Percentiles rank a stretch among this genome's conserved stretches.
Conservation (phyloP, 148 eudicot species). For the Chenopodium album region DNA sequence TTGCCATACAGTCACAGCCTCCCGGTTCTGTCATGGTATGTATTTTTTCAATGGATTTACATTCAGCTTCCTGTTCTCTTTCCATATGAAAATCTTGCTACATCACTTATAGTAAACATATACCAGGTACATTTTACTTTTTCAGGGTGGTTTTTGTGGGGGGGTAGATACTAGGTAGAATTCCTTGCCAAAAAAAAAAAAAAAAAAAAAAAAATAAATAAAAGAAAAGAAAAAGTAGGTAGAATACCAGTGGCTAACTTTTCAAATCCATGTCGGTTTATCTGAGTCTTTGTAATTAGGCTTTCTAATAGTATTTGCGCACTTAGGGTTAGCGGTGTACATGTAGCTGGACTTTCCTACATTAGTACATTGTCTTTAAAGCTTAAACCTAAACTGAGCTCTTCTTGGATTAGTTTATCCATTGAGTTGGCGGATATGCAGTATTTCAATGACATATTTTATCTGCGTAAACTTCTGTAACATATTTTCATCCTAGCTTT, state of each 20-base stretch:
- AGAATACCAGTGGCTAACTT: background rate
- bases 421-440: background rate
- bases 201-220: no score
- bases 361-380: background rate
- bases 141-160: no score
- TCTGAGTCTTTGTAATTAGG: background rate
- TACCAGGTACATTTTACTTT: no score
- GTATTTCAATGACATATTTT: background rate
- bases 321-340: background rate
- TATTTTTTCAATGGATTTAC: background rate
- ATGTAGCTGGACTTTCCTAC: background rate
- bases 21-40: slow-evolving; percentile 94
- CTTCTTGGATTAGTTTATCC: background rate
- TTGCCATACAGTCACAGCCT: slow-evolving; percentile 93
- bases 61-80: slow-evolving; percentile 3
- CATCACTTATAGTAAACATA: background rate
- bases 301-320: background rate
- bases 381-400: background rate
- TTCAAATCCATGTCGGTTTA: background rate
- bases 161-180: no score
- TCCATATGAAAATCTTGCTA: background rate
- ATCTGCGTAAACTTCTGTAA: background rate
- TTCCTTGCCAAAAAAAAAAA: no score
- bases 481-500: background rate
- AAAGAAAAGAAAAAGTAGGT: background rate